Evolutionary conservation across 805 yeast species (phyloP), one percentile per base, ranked within the genome.

Genomic region (Cyberlindnera maritima): DNA sequence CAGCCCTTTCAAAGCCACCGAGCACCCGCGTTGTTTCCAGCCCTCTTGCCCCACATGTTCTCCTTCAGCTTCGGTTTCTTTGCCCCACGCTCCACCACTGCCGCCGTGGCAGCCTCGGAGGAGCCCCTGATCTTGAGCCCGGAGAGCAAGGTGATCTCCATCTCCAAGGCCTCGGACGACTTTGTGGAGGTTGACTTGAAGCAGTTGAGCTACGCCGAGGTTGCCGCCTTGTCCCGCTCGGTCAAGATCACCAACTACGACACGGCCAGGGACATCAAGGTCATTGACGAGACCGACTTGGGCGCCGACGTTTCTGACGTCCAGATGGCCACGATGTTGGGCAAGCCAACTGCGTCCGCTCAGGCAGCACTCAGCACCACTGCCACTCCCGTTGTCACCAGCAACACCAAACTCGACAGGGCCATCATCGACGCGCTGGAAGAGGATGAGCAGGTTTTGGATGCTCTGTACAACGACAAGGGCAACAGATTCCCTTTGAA

Each of bases 171-270:
- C 15, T 72, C 65, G 43, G 67, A 62, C 14, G 80, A 71, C 43
- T 77, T 73, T 54, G 68, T 77, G 20, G 71, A 68, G 43, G 71
- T 78, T 44, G 69, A 70, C 40, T 59, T 75, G 36, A 71, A 79
- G 44, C 68, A 71, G 46, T 60, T 76, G 56, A 74, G 81, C 9
- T 77, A 77, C 56, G 80, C 80, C 12, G 83, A 78, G 62, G 80
- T 72, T 20, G 79, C 79, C 12, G 61, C 72, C 1, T 56, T 69
- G 43, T 41, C 52, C 23, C 61, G 50, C 17, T 45, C 55, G 49
- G 32, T 50, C 21, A 25, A 36, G 43, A 33, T 35, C 28, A 26
- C 37, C 43, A 23, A 26, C 32, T 37, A 20, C 21, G 17, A 13
- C 41, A 26, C 38, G 21, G 25, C 8, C 25, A 37, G 38, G 43